These are phyloP conservation scores for Solanum appendiculatum DNA, from an alignment of 257 asterid genomes.

Conservation along the genomic window DNA sequence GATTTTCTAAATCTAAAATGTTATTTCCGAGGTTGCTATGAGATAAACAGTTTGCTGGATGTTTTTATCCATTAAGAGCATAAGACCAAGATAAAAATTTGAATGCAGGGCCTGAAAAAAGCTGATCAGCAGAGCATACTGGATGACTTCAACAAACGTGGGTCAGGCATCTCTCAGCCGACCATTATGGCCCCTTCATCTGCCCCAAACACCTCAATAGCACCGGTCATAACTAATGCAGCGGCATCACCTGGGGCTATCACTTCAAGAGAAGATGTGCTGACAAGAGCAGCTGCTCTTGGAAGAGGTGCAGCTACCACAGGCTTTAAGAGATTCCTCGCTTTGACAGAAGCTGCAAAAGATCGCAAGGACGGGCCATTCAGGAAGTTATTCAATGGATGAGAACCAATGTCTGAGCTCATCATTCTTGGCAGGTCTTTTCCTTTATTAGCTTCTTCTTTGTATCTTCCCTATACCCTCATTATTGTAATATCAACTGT, in stretches of 20 bases:
- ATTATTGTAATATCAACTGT: background rate
- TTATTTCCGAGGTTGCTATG: background rate
- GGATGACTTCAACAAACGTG: slow-evolving; percentile 87
- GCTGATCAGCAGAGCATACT: slow-evolving; percentile 88
- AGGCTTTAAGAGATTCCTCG: slow-evolving; percentile 81
- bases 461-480: background rate
- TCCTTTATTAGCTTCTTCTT: background rate
- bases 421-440: background rate
- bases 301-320: slow-evolving; percentile 98
- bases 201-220: slow-evolving; percentile 20
- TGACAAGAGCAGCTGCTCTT: slow-evolving; percentile 94
- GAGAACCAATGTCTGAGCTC: slow-evolving; percentile 3
- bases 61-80: background rate
- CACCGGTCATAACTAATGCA: slow-evolving; percentile 31
- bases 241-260: slow-evolving; percentile 45
- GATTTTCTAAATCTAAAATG: background rate
- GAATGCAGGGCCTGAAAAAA: slow-evolving; percentile 66
- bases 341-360: slow-evolving; percentile 85
- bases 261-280: slow-evolving; percentile 77
- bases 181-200: slow-evolving; percentile 23
- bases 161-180: slow-evolving; percentile 62
- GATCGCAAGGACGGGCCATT: slow-evolving; percentile 92
- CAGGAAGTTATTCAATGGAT: slow-evolving; percentile 85
- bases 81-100: background rate
- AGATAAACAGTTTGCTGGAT: background rate